Conservation (phyloP, 140 eudicot species). For the Bidens hawaiensis region DNA sequence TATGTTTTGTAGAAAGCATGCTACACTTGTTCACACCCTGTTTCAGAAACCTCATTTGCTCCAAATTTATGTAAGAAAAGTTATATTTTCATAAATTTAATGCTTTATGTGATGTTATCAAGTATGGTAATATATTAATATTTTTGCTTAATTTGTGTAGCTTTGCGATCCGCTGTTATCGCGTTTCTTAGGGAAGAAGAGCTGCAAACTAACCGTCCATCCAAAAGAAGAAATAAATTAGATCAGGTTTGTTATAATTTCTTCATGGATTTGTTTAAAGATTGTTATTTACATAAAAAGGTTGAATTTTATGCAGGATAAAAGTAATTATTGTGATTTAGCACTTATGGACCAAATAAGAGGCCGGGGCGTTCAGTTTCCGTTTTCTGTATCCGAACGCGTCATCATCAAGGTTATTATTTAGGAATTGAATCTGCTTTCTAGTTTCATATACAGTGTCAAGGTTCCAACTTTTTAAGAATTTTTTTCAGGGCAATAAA, state of each 20-base stretch:
- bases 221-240: conserved; percentile 69
- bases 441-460: neutral
- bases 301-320: conserved; percentile 37
- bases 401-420: conserved; percentile 76
- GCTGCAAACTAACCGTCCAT: conserved; percentile 41
- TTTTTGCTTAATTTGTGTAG: conserved; percentile 33
- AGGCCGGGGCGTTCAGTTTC: conserved; percentile 89
- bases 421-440: neutral
- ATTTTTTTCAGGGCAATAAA: conserved; percentile 73
- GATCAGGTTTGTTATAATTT: conserved; percentile 51
- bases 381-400: conserved; percentile 66
- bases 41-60: too few species aligned
- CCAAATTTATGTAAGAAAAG: neutral
- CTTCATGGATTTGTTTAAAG: neutral
- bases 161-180: conserved; percentile 75
- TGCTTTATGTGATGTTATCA: neutral
- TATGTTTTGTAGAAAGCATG: conserved; percentile 32
- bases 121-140: neutral
- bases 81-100: neutral
- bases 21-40: too few species aligned
- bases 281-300: conserved; percentile 1
- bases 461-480: neutral
- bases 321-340: conserved; percentile 45
- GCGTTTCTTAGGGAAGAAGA: conserved; percentile 92
- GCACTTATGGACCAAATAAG: conserved; percentile 44